Base-by-base conservation (phyloP, 2,329 filamentous ascomycete genomes). In the Didymella pinodella region DNA sequence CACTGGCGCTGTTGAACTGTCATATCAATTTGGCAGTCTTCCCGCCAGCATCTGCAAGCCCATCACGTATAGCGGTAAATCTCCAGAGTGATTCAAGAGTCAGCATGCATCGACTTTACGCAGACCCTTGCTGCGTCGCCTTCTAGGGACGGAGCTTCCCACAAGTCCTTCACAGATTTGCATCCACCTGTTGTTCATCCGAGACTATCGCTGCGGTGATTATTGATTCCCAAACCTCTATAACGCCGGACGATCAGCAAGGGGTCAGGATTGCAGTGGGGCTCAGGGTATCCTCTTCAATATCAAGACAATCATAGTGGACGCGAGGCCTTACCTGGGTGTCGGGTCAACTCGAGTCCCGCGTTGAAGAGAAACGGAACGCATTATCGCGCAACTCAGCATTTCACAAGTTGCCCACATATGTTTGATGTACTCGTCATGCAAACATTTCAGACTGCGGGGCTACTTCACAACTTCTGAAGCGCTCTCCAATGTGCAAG, bases 191-290 rank as follows among this genome's bases (percentile, higher is more conserved):
- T 53, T 59, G 54, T 56, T 62, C 34, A 50, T 64, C 65, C 65
- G 67, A 64, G 62, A 65, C 65, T 67, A 69, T 65, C 64, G 62
- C 61, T 65, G 57, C 62, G 62, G 48, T 58, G 47, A 59, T 54
- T 57, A 65, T 65, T 66, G 63, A 52, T 53, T 64, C 54, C 59
- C 54, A 54, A 62, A 62, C 57, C 61, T 38, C 56, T 48, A 56
- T 52, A 50, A 54, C 34, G 50, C 46, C 38, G 46, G 53, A 48
- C 36, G 46, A 59, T 54, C 51, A 48, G 28, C 36, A 48, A 32
- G 34, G 40, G 38, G 41, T 29, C 20, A 52, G 43, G 51, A 48
- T 55, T 25, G 18, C 8, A 32, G 52, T 48, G 57, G 52, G 48
- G 28, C 32, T 43, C 36, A 45, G 41, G 25, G 25, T 29, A 45